Evolutionary conservation across 2,329 filamentous ascomycete species (phyloP), one percentile per base, ranked within the genome.

Genomic region (Sclerotinia subarctica): DNA sequence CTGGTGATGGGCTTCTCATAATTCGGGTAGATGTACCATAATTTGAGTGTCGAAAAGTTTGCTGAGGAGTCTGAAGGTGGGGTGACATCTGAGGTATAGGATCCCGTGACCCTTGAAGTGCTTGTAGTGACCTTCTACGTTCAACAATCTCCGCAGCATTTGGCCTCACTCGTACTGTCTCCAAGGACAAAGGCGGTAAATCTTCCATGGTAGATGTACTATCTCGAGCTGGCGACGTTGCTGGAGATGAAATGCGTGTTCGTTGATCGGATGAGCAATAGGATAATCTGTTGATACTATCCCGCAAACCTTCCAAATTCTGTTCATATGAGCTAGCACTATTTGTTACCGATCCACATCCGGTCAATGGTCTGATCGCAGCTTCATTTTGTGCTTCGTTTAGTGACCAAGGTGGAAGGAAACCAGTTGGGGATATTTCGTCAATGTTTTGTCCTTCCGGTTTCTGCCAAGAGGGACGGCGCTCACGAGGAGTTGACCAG

Each of bases 251-350:
- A 10, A 88, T 74, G 35, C 86, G 78, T 3, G 87, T 89, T 68
- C 85, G 81, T 74, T 88, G 86, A 8, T 85, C 84, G 6, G 85
- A 87, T 2, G 87, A 89, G 51, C 87, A 80, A 70, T 82, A 85
- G 0, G 87, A 89, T 5, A 87, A 80, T 7, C 87, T 82, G 70
- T 87, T 82, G 1, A 81, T 80, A 74, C 82, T 85, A 57, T 88
- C 84, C 38, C 86, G 81, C 32, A 89, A 77, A 64, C 76, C 84
- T 19, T 90, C 86, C 7, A 89, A 78, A 64, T 86, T 85, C 42
- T 81, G 81, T 21, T 84, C 86, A 68, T 89, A 83, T 0, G 86
- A 89, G 42, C 84, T 78, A 59, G 85, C 75, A 74, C 85, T 87
- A 69, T 84, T 86, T 21, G 84, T 84, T 0, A 82, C 82, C 2